These are phyloP conservation scores for Aspergillus sp. DNA, from an alignment of 2,329 filamentous ascomycete species.

Conservation along the genomic window DNA sequence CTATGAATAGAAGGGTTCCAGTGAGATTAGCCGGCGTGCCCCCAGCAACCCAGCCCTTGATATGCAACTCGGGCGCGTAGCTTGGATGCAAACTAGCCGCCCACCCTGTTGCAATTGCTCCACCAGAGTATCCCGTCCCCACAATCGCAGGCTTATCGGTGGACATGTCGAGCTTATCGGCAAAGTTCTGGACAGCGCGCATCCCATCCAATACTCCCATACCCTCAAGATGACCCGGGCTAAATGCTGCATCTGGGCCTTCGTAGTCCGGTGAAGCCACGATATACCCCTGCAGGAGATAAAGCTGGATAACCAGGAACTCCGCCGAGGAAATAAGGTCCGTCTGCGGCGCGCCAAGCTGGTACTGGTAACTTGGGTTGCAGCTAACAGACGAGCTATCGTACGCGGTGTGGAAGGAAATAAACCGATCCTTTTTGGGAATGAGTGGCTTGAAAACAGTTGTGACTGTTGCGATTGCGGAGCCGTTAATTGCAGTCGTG, in stretches of 20 bases:
- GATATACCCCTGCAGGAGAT: constrained; percentile 48
- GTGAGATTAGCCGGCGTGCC: too few species aligned
- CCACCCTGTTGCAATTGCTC: too few species aligned
- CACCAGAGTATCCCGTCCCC: too few species aligned
- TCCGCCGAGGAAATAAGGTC: constrained; percentile 35
- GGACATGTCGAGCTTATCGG: too few species aligned
- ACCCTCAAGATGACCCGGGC: constrained; percentile 43
- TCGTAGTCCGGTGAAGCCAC: constrained; percentile 52
- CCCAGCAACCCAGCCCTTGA: too few species aligned
- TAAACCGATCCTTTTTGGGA: constrained; percentile 29
- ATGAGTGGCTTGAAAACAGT: constrained; percentile 40
- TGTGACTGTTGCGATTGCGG: constrained; percentile 41
- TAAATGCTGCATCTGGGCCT: constrained; percentile 48
- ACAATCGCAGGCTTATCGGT: too few species aligned
- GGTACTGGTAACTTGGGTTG: background rate
- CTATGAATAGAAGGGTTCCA: too few species aligned
- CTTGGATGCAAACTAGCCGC: too few species aligned
- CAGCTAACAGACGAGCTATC: constrained; percentile 27
- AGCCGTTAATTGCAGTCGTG: constrained; percentile 39
- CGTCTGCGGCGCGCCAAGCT: constrained; percentile 33
- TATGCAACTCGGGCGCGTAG: too few species aligned
- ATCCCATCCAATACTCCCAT: constrained; percentile 23
- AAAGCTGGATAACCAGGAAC: constrained; percentile 32
- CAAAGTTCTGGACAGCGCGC: too few species aligned
- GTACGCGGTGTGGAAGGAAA: constrained; percentile 46